Percentiles rank a stretch among this genome's conserved stretches.
Conservation (phyloP, 495 filamentous ascomycete genomes). For the Penicillium turbatum region DNA sequence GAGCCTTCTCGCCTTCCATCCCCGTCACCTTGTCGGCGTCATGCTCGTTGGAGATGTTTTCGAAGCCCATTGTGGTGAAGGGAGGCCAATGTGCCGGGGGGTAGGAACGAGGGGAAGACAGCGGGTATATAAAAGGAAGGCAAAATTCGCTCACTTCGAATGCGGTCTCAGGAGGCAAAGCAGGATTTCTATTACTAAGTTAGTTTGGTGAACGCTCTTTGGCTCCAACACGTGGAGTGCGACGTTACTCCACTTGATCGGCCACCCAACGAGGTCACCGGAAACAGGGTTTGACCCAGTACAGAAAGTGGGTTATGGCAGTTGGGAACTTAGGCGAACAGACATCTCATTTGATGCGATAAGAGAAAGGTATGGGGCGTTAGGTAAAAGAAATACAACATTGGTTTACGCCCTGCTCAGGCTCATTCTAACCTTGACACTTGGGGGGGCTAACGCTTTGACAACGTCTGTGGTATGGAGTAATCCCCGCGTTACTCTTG, state of each 20-base stretch:
- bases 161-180: conserved; percentile 18
- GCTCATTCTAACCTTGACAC: neutral
- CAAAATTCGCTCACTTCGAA: conserved; percentile 7
- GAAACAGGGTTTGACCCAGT: conserved; percentile 8
- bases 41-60: conserved; percentile 22
- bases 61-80: conserved; percentile 22
- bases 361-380: conserved; percentile 19
- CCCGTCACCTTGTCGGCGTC: conserved; percentile 22
- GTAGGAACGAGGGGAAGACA: neutral
- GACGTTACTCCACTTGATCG: conserved; percentile 27
- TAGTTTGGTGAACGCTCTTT: conserved; percentile 2
- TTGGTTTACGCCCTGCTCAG: conserved; percentile 1
- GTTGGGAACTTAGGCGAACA: conserved; percentile 4
- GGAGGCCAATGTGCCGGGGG: neutral
- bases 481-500: conserved; percentile 3
- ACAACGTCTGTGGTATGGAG: neutral
- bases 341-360: conserved; percentile 8
- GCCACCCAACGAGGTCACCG: conserved; percentile 20
- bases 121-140: conserved; percentile 14
- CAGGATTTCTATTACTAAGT: conserved; percentile 13
- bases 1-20: conserved; percentile 20
- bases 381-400: conserved; percentile 28
- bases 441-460: neutral
- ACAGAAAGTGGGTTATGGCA: neutral
- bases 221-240: conserved; percentile 29